These are phyloP conservation scores for Stellera chamaejasme DNA, from an alignment of 345 rosid genomes.

Conservation along the genomic window DNA sequence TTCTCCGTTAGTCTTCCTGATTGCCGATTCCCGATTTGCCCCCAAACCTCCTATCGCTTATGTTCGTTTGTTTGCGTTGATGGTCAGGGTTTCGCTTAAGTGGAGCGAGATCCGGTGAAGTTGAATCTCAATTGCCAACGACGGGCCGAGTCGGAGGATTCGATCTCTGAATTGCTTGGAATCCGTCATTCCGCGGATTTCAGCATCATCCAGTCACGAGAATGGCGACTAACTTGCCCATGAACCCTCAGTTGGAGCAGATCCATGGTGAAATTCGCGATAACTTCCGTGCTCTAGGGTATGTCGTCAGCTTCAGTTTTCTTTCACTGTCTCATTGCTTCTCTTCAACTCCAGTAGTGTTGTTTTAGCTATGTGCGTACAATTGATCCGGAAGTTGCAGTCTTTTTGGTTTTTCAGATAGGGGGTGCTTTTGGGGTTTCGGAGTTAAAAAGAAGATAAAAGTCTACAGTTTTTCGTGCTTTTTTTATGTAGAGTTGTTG, in stretches of 20 bases:
- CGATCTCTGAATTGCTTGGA: constrained; percentile 12
- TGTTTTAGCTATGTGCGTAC: no score
- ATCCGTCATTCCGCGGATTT: constrained; percentile 21
- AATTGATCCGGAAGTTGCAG: no score
- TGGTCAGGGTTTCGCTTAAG: constrained; percentile 10
- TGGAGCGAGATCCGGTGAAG: background rate
- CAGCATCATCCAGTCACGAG: constrained; percentile 21
- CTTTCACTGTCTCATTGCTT: background rate
- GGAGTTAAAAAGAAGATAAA: no score
- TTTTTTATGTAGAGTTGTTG: background rate
- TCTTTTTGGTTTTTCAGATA: background rate
- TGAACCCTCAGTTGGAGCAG: constrained; percentile 84
- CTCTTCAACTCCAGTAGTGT: no score
- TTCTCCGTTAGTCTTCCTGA: background rate
- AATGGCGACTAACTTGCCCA: constrained; percentile 56
- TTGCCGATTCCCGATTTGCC: background rate
- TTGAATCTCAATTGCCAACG: constrained; percentile 6
- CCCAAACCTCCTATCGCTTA: background rate
- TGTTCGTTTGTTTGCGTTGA: background rate
- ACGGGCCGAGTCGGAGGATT: constrained; percentile 8
- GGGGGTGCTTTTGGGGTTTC: background rate
- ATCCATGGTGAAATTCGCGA: constrained; percentile 89
- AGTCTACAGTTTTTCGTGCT: background rate
- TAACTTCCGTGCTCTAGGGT: constrained; percentile 82
- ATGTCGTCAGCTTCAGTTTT: constrained; percentile 6